Conservation (phyloP, 257 asterid genomes). For the Apocynum venetum region DNA sequence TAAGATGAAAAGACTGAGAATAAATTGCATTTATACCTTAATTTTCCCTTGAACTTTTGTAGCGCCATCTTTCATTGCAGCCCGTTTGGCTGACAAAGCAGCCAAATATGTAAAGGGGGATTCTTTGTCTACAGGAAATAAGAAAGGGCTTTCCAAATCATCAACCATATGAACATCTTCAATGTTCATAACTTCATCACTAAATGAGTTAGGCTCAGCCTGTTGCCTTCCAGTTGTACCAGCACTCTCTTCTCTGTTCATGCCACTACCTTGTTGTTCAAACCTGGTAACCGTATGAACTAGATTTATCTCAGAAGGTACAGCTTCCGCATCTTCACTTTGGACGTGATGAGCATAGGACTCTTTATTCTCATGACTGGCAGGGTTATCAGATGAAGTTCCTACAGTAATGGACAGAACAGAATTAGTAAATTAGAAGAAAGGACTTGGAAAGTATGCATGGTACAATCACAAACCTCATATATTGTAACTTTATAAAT, state of each 20-base stretch:
- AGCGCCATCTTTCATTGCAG: constrained; percentile 36
- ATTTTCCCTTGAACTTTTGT: constrained; percentile 63
- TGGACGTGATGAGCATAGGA: constrained; percentile 26
- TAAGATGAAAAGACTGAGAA: neutral
- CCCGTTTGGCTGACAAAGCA: constrained; percentile 61
- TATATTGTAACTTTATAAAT: neutral
- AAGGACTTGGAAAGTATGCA: neutral
- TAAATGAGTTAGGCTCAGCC: constrained; percentile 13
- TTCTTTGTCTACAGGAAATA: constrained; percentile 50
- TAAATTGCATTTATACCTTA: constrained; percentile 44
- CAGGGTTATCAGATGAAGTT: constrained; percentile 30
- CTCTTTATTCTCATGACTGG: constrained; percentile 27
- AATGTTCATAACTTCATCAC: constrained; percentile 32
- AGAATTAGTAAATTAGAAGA: neutral
- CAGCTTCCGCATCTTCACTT: constrained; percentile 30
- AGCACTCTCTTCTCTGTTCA: constrained; percentile 14
- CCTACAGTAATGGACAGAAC: constrained; percentile 20
- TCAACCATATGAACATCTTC: constrained; percentile 49
- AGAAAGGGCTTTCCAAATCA: constrained; percentile 40
- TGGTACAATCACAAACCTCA: neutral
- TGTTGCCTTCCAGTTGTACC: constrained; percentile 9
- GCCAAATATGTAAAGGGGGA: constrained; percentile 88
- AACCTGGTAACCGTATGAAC: constrained; percentile 15
- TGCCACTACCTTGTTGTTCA: constrained; percentile 13
- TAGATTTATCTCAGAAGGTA: constrained; percentile 12